These are phyloP conservation scores for Diplocarpon mali DNA, from an alignment of 2,329 filamentous ascomycete species.

Conservation along the genomic window DNA sequence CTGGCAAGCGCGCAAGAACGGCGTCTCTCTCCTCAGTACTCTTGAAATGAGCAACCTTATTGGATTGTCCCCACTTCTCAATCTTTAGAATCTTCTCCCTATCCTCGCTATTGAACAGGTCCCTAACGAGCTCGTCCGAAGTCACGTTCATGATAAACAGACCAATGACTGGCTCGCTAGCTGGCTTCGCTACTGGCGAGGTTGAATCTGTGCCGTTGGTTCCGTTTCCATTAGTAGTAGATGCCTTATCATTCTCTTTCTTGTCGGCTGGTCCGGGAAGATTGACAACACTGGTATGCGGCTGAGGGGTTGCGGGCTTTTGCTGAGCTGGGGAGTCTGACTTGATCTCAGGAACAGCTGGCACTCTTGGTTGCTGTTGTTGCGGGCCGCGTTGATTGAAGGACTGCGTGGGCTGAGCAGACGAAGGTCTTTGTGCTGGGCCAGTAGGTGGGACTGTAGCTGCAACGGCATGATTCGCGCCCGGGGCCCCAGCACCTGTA, in stretches of 20 bases:
- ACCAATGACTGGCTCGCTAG: conserved; percentile 60
- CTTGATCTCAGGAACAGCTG: conserved; percentile 22
- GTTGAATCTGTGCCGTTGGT: conserved; percentile 38
- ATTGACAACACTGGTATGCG: conserved; percentile 26
- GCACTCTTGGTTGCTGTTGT: conserved; percentile 24
- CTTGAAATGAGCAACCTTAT: conserved; percentile 81
- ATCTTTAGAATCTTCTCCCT: conserved; percentile 68
- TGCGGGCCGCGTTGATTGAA: conserved; percentile 21
- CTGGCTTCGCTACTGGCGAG: conserved; percentile 50
- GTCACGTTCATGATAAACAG: conserved; percentile 85
- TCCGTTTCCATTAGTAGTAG: conserved; percentile 40
- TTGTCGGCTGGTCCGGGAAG: conserved; percentile 31
- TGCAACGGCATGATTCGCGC: conserved; percentile 26
- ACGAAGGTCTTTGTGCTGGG: conserved; percentile 22
- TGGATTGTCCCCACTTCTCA: conserved; percentile 66
- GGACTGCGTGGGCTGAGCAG: conserved; percentile 16
- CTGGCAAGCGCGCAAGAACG: conserved; percentile 62
- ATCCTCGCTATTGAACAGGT: conserved; percentile 76
- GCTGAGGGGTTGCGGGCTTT: conserved; percentile 39
- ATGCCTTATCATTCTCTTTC: conserved; percentile 47
- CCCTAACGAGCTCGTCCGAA: conserved; percentile 70
- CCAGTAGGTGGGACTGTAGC: conserved; percentile 26
- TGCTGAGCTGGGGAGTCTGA: conserved; percentile 25
- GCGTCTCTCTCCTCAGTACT: conserved; percentile 68
- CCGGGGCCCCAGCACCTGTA: conserved; percentile 27